Conservation (phyloP, 2,329 filamentous ascomycete genomes). For the Botrytis fragariae region DNA sequence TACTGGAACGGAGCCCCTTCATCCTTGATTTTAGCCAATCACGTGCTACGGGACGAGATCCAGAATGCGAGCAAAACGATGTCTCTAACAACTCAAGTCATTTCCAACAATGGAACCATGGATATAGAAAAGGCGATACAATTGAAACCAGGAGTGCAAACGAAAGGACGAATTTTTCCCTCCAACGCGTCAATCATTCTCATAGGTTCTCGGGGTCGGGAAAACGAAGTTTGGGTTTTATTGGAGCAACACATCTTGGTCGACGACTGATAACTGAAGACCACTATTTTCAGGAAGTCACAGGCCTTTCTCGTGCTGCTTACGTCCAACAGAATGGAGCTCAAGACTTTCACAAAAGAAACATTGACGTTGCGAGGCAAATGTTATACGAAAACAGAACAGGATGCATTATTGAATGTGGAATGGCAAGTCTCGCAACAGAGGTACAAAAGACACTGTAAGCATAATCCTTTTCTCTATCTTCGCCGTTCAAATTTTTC, state of each 20-base stretch:
- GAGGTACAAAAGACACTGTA: conserved; percentile 50
- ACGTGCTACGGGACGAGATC: not conserved
- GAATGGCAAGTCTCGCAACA: conserved; percentile 52
- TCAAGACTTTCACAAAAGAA: conserved; percentile 60
- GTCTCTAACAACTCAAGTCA: conserved; percentile 34
- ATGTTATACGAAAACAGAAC: conserved; percentile 58
- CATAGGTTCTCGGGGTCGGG: conserved; percentile 72
- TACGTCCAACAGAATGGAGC: conserved; percentile 64
- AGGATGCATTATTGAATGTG: conserved; percentile 69
- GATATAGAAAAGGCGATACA: conserved; percentile 25
- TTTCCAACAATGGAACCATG: conserved; percentile 20
- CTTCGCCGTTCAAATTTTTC: not conserved
- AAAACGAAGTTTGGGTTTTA: conserved; percentile 73
- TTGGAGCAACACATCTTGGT: conserved; percentile 68
- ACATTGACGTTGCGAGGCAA: conserved; percentile 59
- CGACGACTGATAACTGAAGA: conserved; percentile 69
- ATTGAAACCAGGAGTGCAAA: conserved; percentile 27
- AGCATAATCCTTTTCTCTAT: not conserved
- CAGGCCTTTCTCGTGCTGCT: conserved; percentile 57
- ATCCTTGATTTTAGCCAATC: conserved; percentile 10
- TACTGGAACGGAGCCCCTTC: not conserved
- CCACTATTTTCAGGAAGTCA: conserved; percentile 62
- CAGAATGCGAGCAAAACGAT: conserved; percentile 23
- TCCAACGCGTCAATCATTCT: conserved; percentile 68
- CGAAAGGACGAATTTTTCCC: conserved; percentile 32